Conservation (phyloP, 331 rosid genomes). For the Cydonia oblonga region DNA sequence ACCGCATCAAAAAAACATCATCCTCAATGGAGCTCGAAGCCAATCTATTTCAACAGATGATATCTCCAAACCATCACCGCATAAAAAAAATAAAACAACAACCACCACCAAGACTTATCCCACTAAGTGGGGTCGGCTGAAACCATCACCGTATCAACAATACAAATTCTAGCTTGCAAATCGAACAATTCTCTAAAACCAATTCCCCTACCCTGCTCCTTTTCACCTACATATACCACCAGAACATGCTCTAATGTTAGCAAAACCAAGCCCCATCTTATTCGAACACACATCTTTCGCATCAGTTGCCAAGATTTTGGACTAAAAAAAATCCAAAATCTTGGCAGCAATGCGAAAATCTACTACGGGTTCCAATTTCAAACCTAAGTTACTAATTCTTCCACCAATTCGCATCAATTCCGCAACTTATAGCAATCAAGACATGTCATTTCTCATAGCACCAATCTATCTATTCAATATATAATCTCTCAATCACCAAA, state of each 20-base stretch:
- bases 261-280: too few relatives aligned
- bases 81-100: too few relatives aligned
- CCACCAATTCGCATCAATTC: background rate
- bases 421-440: background rate
- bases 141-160: too few relatives aligned
- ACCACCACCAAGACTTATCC: too few relatives aligned
- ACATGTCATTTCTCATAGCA: background rate
- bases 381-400: background rate
- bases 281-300: background rate
- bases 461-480: background rate
- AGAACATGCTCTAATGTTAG: too few relatives aligned
- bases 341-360: background rate
- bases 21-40: background rate
- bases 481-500: background rate
- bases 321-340: too few relatives aligned
- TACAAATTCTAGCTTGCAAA: background rate
- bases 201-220: too few relatives aligned
- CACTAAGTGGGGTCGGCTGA: too few relatives aligned
- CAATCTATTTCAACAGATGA: background rate
- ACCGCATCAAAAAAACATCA: too few relatives aligned
- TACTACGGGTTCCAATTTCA: too few relatives aligned
- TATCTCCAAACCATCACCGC: background rate
- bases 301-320: too few relatives aligned
- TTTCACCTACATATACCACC: too few relatives aligned
- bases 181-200: background rate